phyloP scores from a whole-genome alignment of 1,284 basidiomycete species.

The Ganoderma lucidum region DNA sequence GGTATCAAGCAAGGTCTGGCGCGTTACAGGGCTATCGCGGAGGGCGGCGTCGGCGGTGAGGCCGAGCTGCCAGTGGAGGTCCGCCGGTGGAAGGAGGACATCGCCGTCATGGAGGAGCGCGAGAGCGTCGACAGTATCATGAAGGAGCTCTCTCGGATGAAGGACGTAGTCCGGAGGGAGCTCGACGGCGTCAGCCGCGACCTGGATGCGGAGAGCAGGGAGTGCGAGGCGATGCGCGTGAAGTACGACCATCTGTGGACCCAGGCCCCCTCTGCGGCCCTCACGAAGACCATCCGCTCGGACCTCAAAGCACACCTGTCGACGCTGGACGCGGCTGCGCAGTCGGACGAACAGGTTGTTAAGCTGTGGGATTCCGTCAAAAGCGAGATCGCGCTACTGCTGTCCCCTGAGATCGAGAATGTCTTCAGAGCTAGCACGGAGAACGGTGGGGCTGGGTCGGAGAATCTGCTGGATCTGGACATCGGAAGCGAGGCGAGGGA shows the following conservation, averaged over 20 bases:
- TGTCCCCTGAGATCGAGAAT: conserved; percentile 72
- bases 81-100: conserved; percentile 81
- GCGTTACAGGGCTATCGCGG: conserved; percentile 80
- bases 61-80: conserved; percentile 82
- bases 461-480: conserved; percentile 76
- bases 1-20: conserved; percentile 83
- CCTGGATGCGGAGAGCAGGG: conserved; percentile 80
- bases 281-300: conserved; percentile 77
- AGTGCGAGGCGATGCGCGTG: conserved; percentile 86
- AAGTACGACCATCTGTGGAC: conserved; percentile 91
- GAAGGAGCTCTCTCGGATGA: conserved; percentile 68
- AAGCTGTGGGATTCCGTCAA: conserved; percentile 79
- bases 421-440: conserved; percentile 74
- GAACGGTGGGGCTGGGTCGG: conserved; percentile 49
- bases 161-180: conserved; percentile 66
- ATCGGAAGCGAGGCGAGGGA: conserved; percentile 69
- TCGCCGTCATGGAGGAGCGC: conserved; percentile 68
- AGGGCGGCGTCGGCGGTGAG: conserved; percentile 72
- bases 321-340: conserved; percentile 80
- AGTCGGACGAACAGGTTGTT: conserved; percentile 82
- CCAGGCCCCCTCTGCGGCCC: conserved; percentile 84
- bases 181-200: conserved; percentile 68
- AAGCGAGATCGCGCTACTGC: conserved; percentile 73
- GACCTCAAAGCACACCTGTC: conserved; percentile 84
- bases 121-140: conserved; percentile 74